A percentile compares a stretch with the other conserved stretches of the same genome.
Conservation (phyloP, 2,329 filamentous ascomycete species). For the Neocatenulostroma microsporum region DNA sequence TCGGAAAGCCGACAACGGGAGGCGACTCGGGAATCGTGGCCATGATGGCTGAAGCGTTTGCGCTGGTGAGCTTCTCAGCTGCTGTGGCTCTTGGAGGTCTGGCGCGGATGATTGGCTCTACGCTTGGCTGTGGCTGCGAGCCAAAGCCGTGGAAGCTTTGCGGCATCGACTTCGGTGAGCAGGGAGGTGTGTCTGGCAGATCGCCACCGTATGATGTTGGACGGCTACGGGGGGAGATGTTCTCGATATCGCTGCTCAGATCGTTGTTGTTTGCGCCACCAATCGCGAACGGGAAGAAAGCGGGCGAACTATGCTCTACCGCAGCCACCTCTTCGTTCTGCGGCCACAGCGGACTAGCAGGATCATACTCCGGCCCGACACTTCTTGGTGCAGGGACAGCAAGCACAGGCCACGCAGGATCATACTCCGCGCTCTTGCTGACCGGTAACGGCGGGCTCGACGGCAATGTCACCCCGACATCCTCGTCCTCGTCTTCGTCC, state of each 20-base stretch:
- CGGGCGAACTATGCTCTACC: conserved; percentile 13
- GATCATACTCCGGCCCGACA: conserved; percentile 22
- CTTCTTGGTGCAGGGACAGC: conserved; percentile 10
- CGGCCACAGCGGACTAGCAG: conserved; percentile 20
- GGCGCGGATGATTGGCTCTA: neutral
- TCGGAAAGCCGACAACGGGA: conserved; percentile 14
- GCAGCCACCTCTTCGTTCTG: conserved; percentile 7
- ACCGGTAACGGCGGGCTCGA: conserved; percentile 22
- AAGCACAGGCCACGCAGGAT: conserved; percentile 22
- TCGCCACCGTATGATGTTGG: conserved; percentile 12
- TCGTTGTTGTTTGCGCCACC: conserved; percentile 1
- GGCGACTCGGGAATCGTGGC: conserved; percentile 11
- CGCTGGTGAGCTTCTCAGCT: conserved; percentile 22
- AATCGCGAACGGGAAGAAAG: conserved; percentile 15
- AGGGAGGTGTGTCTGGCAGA: conserved; percentile 27
- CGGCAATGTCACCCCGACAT: conserved; percentile 8
- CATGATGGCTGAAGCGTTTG: conserved; percentile 28
- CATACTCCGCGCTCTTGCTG: conserved; percentile 19
- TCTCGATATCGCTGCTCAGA: conserved; percentile 4
- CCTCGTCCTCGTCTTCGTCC: conserved; percentile 7
- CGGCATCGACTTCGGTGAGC: conserved; percentile 32
- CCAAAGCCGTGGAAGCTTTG: conserved; percentile 9
- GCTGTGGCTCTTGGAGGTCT: neutral
- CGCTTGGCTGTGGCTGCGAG: conserved; percentile 1
- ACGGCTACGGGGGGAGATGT: conserved; percentile 13